Base-by-base conservation (phyloP, 768 basidiomycete species). In the Macrolepiota dolichaula region DNA sequence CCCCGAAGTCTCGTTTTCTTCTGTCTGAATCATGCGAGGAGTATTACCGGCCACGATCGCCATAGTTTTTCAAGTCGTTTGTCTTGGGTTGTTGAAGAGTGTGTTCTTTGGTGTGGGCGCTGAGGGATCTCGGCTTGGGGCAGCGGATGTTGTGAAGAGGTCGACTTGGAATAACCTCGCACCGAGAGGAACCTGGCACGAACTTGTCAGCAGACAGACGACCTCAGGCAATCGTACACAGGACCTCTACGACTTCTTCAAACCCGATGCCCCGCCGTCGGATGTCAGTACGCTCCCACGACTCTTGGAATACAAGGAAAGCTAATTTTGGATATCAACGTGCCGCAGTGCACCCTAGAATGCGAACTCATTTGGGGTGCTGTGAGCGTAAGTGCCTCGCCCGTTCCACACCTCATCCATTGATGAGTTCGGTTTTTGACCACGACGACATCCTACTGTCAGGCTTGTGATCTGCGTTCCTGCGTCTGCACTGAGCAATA, bases 301-400 rank as follows among this genome's bases (percentile, higher is more conserved):
- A 19, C 42, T 9, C 2, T 29, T 15, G 54, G 19, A n/a, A 15
- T 22, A 17, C 9, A 27, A 9, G 24, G 25, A 15, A 13, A 29
- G n/a, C 24, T 40, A 36, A 44, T 22, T 38, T 17, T 19, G 22
- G 15, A 9, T 10, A 1, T 7, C 19, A 2, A 9, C n/a, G 19
- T 10, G 2, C 19, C 27, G 17, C 22, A 58, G 57, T 58, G 57
- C 17, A 1, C 11, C 6, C 22, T 51, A 12, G 15, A 57, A 15
- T 57, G 57, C 19, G 57, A 57, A 22, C 19, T 58, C 29, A 58
- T 58, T 58, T 58, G 57, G 57, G 57, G 57, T 25, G 57, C 49
- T 25, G 57, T 50, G 24, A 58, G 47, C 17, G 57, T 57, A 29
- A 58, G 57, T 57, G 29, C 17, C 42, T 44, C 42, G 19, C 42